Evolutionary conservation across 2,329 filamentous ascomycete genomes (phyloP).

Genomic region (Coniosporium uncinatum): DNA sequence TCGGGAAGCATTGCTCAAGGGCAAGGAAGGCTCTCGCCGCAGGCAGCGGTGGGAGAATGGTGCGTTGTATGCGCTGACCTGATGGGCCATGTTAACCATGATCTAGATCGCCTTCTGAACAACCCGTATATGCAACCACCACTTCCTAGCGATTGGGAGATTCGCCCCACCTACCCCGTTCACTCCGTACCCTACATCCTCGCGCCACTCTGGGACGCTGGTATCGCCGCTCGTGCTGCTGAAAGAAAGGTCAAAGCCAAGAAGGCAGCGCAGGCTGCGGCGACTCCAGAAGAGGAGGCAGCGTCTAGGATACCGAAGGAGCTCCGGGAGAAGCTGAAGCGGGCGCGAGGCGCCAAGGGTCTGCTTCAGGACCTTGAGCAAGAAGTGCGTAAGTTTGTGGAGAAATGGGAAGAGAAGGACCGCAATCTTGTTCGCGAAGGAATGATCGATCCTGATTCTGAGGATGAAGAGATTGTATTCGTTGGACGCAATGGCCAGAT

Average conservation of each 20-base stretch:
- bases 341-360: conserved; percentile 67
- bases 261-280: not conserved
- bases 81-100: conserved; percentile 2
- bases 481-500: conserved; percentile 64
- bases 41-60: conserved; percentile 94
- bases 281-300: not conserved
- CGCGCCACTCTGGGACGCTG: conserved; percentile 76
- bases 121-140: conserved; percentile 87
- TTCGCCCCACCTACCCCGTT: conserved; percentile 75
- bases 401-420: conserved; percentile 50
- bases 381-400: conserved; percentile 73
- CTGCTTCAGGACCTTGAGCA: conserved; percentile 83
- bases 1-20: conserved; percentile 76
- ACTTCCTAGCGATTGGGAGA: conserved; percentile 74
- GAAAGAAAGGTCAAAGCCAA: conserved; percentile 17
- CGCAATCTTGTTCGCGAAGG: conserved; percentile 34
- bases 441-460: conserved; percentile 40
- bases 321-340: conserved; percentile 8
- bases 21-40: conserved; percentile 84
- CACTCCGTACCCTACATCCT: conserved; percentile 83
- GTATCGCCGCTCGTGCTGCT: conserved; percentile 38
- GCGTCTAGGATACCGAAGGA: conserved; percentile 5
- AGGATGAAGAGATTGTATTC: conserved; percentile 90
- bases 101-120: conserved; percentile 72
- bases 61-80: conserved; percentile 24